These are phyloP conservation scores for Alnus glutinosa DNA, from an alignment of 306 rosid species.

Conservation along the genomic window DNA sequence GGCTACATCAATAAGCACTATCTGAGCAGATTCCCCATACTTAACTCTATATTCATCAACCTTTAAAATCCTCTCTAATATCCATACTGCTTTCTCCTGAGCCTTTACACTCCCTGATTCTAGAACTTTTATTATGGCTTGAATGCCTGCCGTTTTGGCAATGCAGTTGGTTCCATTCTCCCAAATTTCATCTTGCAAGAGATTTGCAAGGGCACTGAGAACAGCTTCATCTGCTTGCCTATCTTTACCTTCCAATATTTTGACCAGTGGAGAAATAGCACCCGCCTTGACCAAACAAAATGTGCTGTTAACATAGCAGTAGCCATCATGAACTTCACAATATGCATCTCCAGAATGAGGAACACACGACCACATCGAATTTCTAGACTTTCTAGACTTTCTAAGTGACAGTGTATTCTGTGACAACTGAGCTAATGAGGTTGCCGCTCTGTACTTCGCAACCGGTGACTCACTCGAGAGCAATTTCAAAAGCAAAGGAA, in stretches of 20 bases:
- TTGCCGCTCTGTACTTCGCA: slow-evolving; percentile 73
- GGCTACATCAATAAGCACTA: slow-evolving; percentile 80
- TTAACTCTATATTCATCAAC: slow-evolving; percentile 54
- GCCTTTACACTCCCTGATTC: slow-evolving; percentile 56
- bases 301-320: slow-evolving; percentile 64
- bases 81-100: slow-evolving; percentile 81
- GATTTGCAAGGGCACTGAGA: slow-evolving; percentile 67
- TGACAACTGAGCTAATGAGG: slow-evolving; percentile 74
- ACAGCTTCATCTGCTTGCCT: slow-evolving; percentile 73
- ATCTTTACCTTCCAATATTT: slow-evolving; percentile 61
- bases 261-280: slow-evolving; percentile 63
- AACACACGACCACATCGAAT: slow-evolving; percentile 59
- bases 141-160: slow-evolving; percentile 58
- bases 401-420: slow-evolving; percentile 64
- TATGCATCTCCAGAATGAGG: slow-evolving; percentile 49
- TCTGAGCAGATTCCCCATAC: slow-evolving; percentile 73
- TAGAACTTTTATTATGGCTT: slow-evolving; percentile 54
- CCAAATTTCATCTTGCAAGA: slow-evolving; percentile 72
- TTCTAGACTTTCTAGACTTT: slow-evolving; percentile 44
- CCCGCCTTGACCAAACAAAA: slow-evolving; percentile 81
- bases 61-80: slow-evolving; percentile 76
- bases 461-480: slow-evolving; percentile 58
- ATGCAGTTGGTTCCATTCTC: slow-evolving; percentile 72
- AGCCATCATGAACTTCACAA: slow-evolving; percentile 78
- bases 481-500: slow-evolving; percentile 70